phyloP scores from a whole-genome alignment of 768 basidiomycete species.

The Xerocomellus dryophilus region DNA sequence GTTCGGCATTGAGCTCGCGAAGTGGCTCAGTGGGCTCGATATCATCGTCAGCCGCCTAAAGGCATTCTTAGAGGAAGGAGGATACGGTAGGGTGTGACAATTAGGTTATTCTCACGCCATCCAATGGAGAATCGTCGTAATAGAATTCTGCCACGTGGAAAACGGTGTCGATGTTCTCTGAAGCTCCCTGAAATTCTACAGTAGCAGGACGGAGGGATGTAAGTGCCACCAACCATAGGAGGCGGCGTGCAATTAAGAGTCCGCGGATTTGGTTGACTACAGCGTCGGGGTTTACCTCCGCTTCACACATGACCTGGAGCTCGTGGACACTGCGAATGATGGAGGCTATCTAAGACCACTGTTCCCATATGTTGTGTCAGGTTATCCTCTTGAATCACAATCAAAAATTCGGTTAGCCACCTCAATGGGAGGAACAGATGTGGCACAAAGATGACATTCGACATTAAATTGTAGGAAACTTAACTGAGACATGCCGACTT shows the following conservation, averaged over 20 bases:
- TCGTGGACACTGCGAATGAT: not conserved
- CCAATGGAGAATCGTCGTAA: slow-evolving; percentile 23
- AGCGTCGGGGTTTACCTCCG: slow-evolving; percentile 2
- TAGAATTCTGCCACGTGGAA: slow-evolving; percentile 17
- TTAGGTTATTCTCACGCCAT: slow-evolving; percentile 1
- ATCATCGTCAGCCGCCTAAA: slow-evolving; percentile 49
- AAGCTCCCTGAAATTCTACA: not conserved
- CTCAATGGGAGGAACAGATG: slow-evolving; percentile 4
- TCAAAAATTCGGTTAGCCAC: not conserved
- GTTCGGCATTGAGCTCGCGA: slow-evolving; percentile 52
- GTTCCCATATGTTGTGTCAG: slow-evolving; percentile 1
- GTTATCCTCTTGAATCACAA: not conserved
- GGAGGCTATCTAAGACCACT: not conserved
- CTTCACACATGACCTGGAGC: not conserved
- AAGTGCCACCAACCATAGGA: slow-evolving; percentile 7
- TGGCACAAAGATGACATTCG: slow-evolving; percentile 3
- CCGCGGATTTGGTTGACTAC: slow-evolving; percentile 17
- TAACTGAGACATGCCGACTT: not conserved
- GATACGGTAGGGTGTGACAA: slow-evolving; percentile 52
- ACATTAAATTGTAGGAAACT: slow-evolving; percentile 1
- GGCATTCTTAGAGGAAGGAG: slow-evolving; percentile 54
- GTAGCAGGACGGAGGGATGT: not conserved
- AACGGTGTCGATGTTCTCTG: not conserved
- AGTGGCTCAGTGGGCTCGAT: slow-evolving; percentile 66
- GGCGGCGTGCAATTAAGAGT: slow-evolving; percentile 11